Conservation (phyloP, 2,329 filamentous ascomycete genomes). For the Thelonectria blattea region DNA sequence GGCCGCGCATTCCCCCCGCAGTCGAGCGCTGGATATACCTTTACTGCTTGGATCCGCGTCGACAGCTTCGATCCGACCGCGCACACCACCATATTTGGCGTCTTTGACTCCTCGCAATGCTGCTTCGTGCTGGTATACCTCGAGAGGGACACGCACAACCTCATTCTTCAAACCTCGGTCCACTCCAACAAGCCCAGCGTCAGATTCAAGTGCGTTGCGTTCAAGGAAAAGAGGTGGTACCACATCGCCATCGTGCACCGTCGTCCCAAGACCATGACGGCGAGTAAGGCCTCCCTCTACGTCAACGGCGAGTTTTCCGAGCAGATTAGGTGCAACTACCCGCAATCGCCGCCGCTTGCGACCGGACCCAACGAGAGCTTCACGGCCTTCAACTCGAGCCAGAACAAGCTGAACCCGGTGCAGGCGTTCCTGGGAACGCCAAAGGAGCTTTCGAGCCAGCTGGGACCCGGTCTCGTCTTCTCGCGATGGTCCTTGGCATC, state of each 20-base stretch:
- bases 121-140: constrained; percentile 95
- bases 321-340: constrained; percentile 88
- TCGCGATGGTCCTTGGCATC: constrained; percentile 91
- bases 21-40: constrained; percentile 83
- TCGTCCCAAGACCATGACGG: constrained; percentile 73
- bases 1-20: constrained; percentile 84
- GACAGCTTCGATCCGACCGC: constrained; percentile 83
- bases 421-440: constrained; percentile 95
- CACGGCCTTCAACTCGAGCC: constrained; percentile 68
- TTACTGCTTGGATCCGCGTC: constrained; percentile 86
- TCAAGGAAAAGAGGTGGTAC: constrained; percentile 84
- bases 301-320: constrained; percentile 94
- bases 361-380: constrained; percentile 71
- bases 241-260: constrained; percentile 90
- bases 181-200: constrained; percentile 86
- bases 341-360: constrained; percentile 71
- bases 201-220: constrained; percentile 84
- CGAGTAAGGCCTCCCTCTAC: constrained; percentile 85
- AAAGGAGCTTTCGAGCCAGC: constrained; percentile 77
- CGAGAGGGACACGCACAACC: constrained; percentile 89
- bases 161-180: constrained; percentile 96
- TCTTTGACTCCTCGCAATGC: constrained; percentile 88
- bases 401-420: constrained; percentile 68
- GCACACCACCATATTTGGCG: constrained; percentile 95
- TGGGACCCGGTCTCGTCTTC: constrained; percentile 74